Base-by-base conservation (phyloP, 257 asterid species). In the Capsicum baccatum region DNA sequence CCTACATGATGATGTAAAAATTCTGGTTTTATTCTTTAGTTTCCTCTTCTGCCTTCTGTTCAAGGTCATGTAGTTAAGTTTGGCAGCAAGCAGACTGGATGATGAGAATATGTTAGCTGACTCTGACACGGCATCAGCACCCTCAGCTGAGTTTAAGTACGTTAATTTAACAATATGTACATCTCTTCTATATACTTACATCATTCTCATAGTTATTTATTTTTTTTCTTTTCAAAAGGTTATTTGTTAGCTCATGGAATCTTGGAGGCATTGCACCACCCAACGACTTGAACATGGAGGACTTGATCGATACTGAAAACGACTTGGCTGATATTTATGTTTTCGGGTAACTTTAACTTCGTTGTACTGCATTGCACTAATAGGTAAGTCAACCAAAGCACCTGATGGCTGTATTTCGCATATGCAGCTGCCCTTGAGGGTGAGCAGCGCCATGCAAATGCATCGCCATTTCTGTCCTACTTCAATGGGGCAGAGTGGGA, bases 191-290 rank as follows among this genome's bases (percentile, higher is more conserved):
- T 73, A 26, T 55, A 73, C 59, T 37, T 70, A n/a, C 58, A 9
- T 44, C 44, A 66, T 86, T 57, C 66, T 78, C 62, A 60, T 85
- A 60, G 64, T 83, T 86, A 70, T 26, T 26, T 84, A 83, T 67
- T 62, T 74, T 74, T 39, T 62, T 82, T 15, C 14, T 58, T 71
- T 60, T 74, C 50, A 84, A 55, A 85, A 92, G 96, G 76, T 85
- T 92, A 85, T 86, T 86, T 83, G 93, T 90, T 86, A 89, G 92
- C 88, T 91, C 94, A 52, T 92, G 96, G 96, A 92, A 92, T 79
- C 89, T 88, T 0, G 96, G 96, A 85, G 96, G 96, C 86, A 81
- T 87, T 89, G 86, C 83, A 79, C 94, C 96, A 54, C 94, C 93
- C 16, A 91, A 89, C 73, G 64, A 86, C 88, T 82, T 90, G 84